Conservation (phyloP, 2,329 filamentous ascomycete genomes). For the Epichloe hybrida region DNA sequence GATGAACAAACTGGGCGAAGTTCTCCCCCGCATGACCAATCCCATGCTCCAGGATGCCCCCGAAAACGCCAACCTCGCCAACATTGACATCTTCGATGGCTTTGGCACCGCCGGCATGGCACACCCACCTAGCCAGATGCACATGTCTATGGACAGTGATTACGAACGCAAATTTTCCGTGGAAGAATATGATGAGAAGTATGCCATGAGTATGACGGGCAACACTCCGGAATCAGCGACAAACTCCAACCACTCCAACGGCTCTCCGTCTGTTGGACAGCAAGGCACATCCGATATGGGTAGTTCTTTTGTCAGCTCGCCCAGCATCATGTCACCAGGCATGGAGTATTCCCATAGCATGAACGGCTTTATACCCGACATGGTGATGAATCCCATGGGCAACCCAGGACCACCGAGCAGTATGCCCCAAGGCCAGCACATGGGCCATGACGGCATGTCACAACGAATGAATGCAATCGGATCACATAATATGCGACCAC, state of each 20-base stretch:
- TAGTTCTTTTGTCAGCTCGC: slow-evolving; percentile 39
- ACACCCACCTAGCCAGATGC: slow-evolving; percentile 30
- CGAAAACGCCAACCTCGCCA: slow-evolving; percentile 37
- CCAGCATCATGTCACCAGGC: slow-evolving; percentile 38
- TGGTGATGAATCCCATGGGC: slow-evolving; percentile 38
- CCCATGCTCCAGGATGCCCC: slow-evolving; percentile 47
- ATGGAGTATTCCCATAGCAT: slow-evolving; percentile 35
- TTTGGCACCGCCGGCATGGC: slow-evolving; percentile 51
- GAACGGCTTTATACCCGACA: slow-evolving; percentile 37
- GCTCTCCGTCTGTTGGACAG: slow-evolving; percentile 16
- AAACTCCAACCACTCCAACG: slow-evolving; percentile 18
- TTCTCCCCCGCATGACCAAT: slow-evolving; percentile 48
- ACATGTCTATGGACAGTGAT: slow-evolving; percentile 32
- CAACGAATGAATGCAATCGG: slow-evolving; percentile 16
- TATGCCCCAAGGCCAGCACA: slow-evolving; percentile 15
- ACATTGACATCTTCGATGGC: slow-evolving; percentile 52
- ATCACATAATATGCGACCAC: slow-evolving; percentile 12
- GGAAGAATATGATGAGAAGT: slow-evolving; percentile 29
- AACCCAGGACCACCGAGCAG: slow-evolving; percentile 11
- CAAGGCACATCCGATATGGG: slow-evolving; percentile 24
- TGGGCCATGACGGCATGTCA: slow-evolving; percentile 14
- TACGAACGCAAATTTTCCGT: slow-evolving; percentile 32
- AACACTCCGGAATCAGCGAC: slow-evolving; percentile 20
- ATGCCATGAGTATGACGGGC: slow-evolving; percentile 21
- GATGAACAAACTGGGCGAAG: slow-evolving; percentile 60